phyloP scores from a whole-genome alignment of 768 basidiomycete species.

The Chalciporus chontae region DNA sequence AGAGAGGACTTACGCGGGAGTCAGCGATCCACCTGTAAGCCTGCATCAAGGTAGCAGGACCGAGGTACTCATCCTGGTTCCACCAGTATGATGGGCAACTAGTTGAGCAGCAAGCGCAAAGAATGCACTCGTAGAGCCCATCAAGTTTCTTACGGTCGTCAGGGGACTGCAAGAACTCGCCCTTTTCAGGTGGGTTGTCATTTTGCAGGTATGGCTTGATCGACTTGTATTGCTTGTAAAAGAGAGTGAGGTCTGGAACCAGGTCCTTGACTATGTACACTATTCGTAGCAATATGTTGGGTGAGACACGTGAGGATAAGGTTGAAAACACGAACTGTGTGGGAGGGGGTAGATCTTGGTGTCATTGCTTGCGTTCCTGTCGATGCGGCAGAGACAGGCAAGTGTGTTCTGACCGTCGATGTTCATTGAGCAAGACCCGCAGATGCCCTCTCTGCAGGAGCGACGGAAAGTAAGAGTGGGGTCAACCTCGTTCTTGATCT shows the following conservation, averaged over 20 bases:
- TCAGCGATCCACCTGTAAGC: conserved; percentile 99
- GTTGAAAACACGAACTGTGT: conserved; percentile 66
- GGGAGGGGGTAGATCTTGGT: conserved; percentile 96
- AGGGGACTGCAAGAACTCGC: conserved; percentile 85
- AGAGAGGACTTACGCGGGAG: conserved; percentile 61
- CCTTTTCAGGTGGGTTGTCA: conserved; percentile 79
- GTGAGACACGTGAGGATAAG: background rate
- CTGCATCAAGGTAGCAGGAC: conserved; percentile 95
- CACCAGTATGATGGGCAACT: conserved; percentile 99
- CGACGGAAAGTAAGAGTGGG: conserved; percentile 95
- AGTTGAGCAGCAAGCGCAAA: conserved; percentile 96
- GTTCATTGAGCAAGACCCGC: conserved; percentile 99
- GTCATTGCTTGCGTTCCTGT: conserved; percentile 66
- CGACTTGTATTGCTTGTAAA: conserved; percentile 99
- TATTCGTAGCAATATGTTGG: conserved; percentile 25
- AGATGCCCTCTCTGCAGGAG: conserved; percentile 93
- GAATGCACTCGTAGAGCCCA: conserved; percentile 96
- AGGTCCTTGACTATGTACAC: conserved; percentile 99
- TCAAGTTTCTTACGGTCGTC: conserved; percentile 95
- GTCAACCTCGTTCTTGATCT: conserved; percentile 99
- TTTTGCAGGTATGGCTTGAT: conserved; percentile 97
- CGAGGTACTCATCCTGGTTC: conserved; percentile 99
- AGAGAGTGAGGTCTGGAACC: conserved; percentile 84
- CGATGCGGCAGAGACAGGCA: conserved; percentile 94
- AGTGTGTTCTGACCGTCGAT: conserved; percentile 98